Evolutionary conservation across 371 early-diverging fungal species (phyloP), one percentile per base, ranked within the genome.

Genomic region (Mycotypha africana): DNA sequence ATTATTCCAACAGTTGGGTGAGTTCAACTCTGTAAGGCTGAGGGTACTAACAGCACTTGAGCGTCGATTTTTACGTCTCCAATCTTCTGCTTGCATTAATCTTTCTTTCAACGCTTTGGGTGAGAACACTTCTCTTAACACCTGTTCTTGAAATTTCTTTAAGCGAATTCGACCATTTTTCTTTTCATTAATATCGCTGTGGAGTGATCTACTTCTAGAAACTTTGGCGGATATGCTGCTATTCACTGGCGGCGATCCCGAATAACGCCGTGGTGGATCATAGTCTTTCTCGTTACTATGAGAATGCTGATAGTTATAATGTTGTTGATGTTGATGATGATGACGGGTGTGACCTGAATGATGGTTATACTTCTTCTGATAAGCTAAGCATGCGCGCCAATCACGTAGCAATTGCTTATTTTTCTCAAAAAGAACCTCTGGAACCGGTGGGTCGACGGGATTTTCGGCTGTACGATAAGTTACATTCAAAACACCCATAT

Each of bases 401-500:
- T 68, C 47, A 23, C 58, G 82, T 32, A 91, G 61, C 12, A 91
- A 71, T 47, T 91, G 91, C 24, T 78, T 63, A 46, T 91, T 90
- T 50, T 90, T 81, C 53, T 88, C 88, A 42, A 91, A 76, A 9
- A 86, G 70, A 14, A 91, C 85, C 59, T 79, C 82, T 2, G 86
- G 86, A 1, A 79, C 68, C 5, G 52, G 30, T 11, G 42, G 44
- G 5, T 56, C 60, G 2, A 35, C 25, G 10, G 42, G 8, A 28
- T 28, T 28, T 14, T 33, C 16, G 33, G 63, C 53, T 37, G 58
- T 56, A 15, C 78, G 70, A 51, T 89, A 92, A 3, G 89, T 89
- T 44, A 97, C 94, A 58, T 95, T 97, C 21, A 97, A 72, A 0
- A 92, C 86, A 15, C 98, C 97, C 51, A 95, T 66, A 58, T 94